Evolutionary conservation across 225 moss, liverwort and hornwort genomes (phyloP), one percentile per base, ranked within the genome.

Genomic region (Straminergon stramineum): DNA sequence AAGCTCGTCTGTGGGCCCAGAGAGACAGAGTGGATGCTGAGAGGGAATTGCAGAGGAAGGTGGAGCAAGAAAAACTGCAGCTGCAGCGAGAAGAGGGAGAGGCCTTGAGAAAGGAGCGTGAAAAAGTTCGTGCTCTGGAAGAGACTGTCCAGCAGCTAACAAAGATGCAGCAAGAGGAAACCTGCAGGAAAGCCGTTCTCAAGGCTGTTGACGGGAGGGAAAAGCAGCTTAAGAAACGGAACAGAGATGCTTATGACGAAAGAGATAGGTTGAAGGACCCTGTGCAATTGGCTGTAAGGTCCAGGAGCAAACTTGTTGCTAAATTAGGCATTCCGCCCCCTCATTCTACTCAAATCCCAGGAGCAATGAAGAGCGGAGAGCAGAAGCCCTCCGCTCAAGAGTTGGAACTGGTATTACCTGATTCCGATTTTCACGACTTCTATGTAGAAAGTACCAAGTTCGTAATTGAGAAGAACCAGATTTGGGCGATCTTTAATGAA

Each of bases 401-500:
- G 32, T 84, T 85, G 34, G 83, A 81, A 2, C 92, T 96, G 62
- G 82, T 64, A 51, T 95, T 97, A 24, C 91, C 93, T 10, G 92
- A 94, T 92, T 93, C 96, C 52, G 95, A 96, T 73, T 96, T 95
- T 62, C 91, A 94, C 75, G 89, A 95, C 83, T 98, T 97, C 86
- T 93, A 95, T 85, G 85, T 57, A 18, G 82, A 79, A 20, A 90
- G 94, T 39, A 94, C 90, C 8, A 94, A 96, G 89, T 37, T 23
- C 21, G 91, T 94, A 68, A 84, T 98, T 70, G 58, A 68, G 77
- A 89, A 87, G 64, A 94, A 95, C 85, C 95, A 98, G 87, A 77
- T 97, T 55, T 97, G 97, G 98, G 97, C 97, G 27, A 87, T 97
- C 8, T 97, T 92, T 88, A 96, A 96, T 90, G 95, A 94, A 55